Evolutionary conservation across 2,329 filamentous ascomycete genomes (phyloP), one percentile per base, ranked within the genome.

Genomic region (Clonostachys rosea): DNA sequence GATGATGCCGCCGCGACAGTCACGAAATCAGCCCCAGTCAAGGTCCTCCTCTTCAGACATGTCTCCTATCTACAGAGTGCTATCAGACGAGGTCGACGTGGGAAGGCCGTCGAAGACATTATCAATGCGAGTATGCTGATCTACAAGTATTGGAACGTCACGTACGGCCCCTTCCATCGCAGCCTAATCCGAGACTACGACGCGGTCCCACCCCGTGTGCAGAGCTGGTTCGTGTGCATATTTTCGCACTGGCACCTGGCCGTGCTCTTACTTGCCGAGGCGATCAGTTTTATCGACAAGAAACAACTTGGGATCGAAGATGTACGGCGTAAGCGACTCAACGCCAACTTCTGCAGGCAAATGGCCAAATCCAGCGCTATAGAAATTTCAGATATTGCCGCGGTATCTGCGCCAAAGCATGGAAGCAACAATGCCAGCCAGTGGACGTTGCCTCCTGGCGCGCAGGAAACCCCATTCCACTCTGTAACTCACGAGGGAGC

Each of bases 211-310:
- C 53, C 69, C 2, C 73, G 74, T 6, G 70, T 82, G 4, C 77
- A 79, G 53, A 76, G 78, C 18, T 83, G 79, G 79, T 81, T 80
- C 49, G 68, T 80, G 8, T 75, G 78, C 45, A 69, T 83, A 34
- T 66, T 72, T 0, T 74, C 71, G 0, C 79, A 82, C 51, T 83
- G 78, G 78, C 75, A 81, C 48, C 69, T 83, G 0, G 79, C 71
- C 3, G 67, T 69, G 0, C 67, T 83, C 37, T 67, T 83, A 40
- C 60, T 83, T 3, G 75, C 76, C 20, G 78, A 83, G 45, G 60
- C 74, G 1, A 59, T 83, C 7, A 71, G 76, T 30, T 62, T 67
- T 17, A 68, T 79, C 14, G 78, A 81, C 43, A 60, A 66, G 16
- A 56, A 57, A n/a, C 52, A 52, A 1, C 46, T 64, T 5, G 62